Evolutionary conservation across 2,329 filamentous ascomycete genomes (phyloP).

Genomic region (Cryphonectria parasitica): DNA sequence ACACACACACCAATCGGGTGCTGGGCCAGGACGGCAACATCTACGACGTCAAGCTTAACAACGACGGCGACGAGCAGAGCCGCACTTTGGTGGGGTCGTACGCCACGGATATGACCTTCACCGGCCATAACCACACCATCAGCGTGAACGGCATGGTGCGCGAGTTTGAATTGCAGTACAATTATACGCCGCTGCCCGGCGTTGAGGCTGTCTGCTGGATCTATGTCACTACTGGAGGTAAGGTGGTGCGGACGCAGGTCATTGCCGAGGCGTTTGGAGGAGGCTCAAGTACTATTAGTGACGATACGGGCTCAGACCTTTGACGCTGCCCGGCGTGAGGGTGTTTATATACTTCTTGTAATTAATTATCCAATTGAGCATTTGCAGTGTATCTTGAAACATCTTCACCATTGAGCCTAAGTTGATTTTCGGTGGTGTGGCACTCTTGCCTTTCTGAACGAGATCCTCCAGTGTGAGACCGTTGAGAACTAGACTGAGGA

Average conservation of each 20-base stretch:
- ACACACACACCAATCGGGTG: slow-evolving; percentile 59
- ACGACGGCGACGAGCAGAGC: slow-evolving; percentile 51
- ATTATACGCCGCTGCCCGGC: slow-evolving; percentile 55
- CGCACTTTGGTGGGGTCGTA: slow-evolving; percentile 53
- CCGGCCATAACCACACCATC: slow-evolving; percentile 54
- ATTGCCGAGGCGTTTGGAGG: slow-evolving; percentile 57
- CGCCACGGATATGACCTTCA: slow-evolving; percentile 57
- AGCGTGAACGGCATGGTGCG: slow-evolving; percentile 46
- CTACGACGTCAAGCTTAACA: slow-evolving; percentile 57
- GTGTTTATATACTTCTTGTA: neutral
- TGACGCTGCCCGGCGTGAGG: slow-evolving; percentile 11
- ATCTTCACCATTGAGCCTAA: neutral
- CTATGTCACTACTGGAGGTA: slow-evolving; percentile 50
- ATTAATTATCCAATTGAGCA: neutral
- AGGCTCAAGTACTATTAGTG: slow-evolving; percentile 55
- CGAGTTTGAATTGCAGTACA: slow-evolving; percentile 56
- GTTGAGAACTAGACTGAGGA: too few species aligned
- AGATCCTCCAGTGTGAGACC: neutral
- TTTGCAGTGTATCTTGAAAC: neutral
- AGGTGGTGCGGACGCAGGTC: slow-evolving; percentile 54
- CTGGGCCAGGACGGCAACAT: slow-evolving; percentile 59
- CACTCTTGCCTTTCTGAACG: neutral
- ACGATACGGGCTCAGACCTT: slow-evolving; percentile 36
- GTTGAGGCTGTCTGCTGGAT: slow-evolving; percentile 51
- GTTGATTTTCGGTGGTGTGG: neutral